Evolutionary conservation across 1,284 basidiomycete species (phyloP).

Genomic region (Hymenochaete sp.): DNA sequence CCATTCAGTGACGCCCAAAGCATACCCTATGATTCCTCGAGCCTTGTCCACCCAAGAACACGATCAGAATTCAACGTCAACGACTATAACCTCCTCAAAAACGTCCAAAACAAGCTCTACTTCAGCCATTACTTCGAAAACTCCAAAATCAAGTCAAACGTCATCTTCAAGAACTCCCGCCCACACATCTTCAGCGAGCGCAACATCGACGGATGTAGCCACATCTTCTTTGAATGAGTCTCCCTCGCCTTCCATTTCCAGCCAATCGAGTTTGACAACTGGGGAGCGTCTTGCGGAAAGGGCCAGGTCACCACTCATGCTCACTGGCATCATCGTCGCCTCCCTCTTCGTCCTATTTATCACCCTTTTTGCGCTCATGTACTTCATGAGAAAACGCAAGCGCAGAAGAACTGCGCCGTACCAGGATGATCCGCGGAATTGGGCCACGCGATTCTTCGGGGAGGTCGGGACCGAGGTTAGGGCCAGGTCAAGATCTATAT

Average conservation of each 20-base stretch:
- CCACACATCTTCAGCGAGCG: neutral
- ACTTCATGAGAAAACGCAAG: slow-evolving; percentile 14
- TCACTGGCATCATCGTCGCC: slow-evolving; percentile 6
- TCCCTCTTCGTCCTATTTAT: slow-evolving; percentile 7
- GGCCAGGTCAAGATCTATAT: neutral
- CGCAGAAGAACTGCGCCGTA: slow-evolving; percentile 10
- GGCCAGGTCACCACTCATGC: slow-evolving; percentile 2
- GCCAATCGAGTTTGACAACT: neutral
- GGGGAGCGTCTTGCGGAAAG: neutral
- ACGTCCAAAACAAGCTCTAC: neutral
- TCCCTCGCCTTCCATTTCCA: neutral
- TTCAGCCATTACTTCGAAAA: neutral
- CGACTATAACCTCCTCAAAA: neutral
- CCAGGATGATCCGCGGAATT: slow-evolving; percentile 6
- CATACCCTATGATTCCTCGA: too few species aligned
- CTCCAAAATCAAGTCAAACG: neutral
- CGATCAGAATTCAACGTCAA: neutral
- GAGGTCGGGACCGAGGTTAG: neutral
- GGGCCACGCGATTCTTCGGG: slow-evolving; percentile 13
- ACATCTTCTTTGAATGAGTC: neutral
- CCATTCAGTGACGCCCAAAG: too few species aligned
- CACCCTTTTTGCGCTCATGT: slow-evolving; percentile 14
- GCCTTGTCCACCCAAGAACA: too few species aligned
- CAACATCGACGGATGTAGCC: slow-evolving; percentile 3
- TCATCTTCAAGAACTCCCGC: neutral